Base-by-base conservation (phyloP, 768 basidiomycete species). In the Russula olivacea region DNA sequence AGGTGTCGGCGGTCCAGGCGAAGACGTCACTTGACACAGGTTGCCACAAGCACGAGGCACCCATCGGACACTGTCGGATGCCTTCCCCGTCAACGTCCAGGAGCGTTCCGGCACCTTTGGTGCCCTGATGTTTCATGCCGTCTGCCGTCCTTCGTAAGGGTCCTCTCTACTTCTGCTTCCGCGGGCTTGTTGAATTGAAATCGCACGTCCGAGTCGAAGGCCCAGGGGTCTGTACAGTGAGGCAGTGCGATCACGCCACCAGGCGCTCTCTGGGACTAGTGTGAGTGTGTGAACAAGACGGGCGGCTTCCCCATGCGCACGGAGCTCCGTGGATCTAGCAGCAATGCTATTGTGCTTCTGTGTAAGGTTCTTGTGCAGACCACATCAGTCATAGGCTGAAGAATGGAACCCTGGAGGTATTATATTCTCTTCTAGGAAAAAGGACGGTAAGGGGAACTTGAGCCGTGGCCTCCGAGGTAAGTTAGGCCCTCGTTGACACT, bases 301-400 rank as follows among this genome's bases (percentile, higher is more conserved):
- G 19, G 40, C 48, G 19, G 23, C 48, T 30, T 34, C 34, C n/a
- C n/a, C 51, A 59, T 56, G 30, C 32, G n/a, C n/a, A n/a, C n/a
- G 34, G 53, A 43, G 47, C 52, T 60, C 63, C 63, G 59, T 64
- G 63, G 54, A 52, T 56, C 49, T 60, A 41, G 30, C 28, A 28
- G n/a, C 47, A 58, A n/a, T 49, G 11, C 47, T 40, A 15, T 9
- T 61, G 52, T 55, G 32, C 63, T 64, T 64, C 59, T 47, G n/a
- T n/a, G 54, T 55, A 32, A 28, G 43, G 45, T 30, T 43, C 28
- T 45, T 54, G 57, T 12, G 19, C 48, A 40, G 56, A 53, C 61
- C 8, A 58, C 25, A 52, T 53, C 36, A 30, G 57, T n/a, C 50
- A 40, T 54, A 48, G 52, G 17, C n/a, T 54, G 40, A 63, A 38